These are phyloP conservation scores for Auxenochlorella pyrenoidosa DNA, from an alignment of 139 green algal genomes.

Conservation along the genomic window DNA sequence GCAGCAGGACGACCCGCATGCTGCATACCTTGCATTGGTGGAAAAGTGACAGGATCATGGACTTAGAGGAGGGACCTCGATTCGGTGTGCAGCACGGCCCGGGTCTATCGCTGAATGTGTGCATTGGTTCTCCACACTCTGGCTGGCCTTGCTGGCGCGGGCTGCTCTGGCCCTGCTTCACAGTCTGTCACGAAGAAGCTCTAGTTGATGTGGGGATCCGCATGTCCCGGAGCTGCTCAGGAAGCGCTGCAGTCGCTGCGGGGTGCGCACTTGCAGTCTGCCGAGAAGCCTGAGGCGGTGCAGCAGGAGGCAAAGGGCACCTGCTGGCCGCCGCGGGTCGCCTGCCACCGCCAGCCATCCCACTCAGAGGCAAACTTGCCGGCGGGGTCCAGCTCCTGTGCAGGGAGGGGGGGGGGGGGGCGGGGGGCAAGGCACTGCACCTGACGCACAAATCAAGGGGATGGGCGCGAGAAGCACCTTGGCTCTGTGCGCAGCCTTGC, in stretches of 20 bases:
- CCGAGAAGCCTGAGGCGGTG: conserved; percentile 50
- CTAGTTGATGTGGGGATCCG: not conserved
- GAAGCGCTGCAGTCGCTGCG: conserved; percentile 4
- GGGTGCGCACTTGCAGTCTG: conserved; percentile 51
- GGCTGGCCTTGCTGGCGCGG: too few relatives aligned
- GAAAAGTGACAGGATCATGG: too few relatives aligned
- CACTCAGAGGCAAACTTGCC: conserved; percentile 71
- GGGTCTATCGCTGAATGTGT: too few relatives aligned
- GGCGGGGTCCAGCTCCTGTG: conserved; percentile 69
- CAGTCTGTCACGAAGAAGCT: not conserved
- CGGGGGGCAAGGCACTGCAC: too few relatives aligned
- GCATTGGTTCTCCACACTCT: too few relatives aligned
- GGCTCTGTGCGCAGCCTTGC: too few relatives aligned
- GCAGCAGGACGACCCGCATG: too few relatives aligned
- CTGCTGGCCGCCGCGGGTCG: conserved; percentile 34
- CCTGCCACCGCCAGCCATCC: conserved; percentile 70
- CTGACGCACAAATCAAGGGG: not conserved
- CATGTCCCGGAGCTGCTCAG: too few relatives aligned
- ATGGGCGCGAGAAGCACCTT: too few relatives aligned
- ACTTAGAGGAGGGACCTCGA: too few relatives aligned
- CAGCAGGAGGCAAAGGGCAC: conserved; percentile 49
- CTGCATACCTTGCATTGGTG: too few relatives aligned
- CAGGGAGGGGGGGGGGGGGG: not conserved
- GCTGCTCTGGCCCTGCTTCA: not conserved
- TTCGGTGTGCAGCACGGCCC: too few relatives aligned